Evolutionary conservation across 305 asterid species (phyloP), one percentile per base, ranked within the genome.

Genomic region (Fraxinus xanthoxyloides): DNA sequence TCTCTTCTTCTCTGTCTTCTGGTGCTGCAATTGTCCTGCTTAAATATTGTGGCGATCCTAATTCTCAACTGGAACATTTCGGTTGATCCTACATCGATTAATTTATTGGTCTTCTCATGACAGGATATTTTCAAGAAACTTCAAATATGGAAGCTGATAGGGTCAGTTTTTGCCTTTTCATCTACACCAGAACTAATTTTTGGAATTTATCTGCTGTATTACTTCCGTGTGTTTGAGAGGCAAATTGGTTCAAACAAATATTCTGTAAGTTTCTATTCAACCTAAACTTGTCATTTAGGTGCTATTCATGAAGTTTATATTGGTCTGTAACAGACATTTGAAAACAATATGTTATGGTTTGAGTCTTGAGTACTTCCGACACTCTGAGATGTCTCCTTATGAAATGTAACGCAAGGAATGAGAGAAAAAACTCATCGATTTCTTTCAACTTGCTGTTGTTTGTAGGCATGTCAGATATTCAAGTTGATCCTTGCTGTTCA

Each of bases 141-240:
- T 84, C 97, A 97, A 81, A 81, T 97, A 78, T 95, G 98, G 99
- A 97, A 93, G 92, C 95, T 97, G 87, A 82, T 97, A 81, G 91
- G 90, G 46, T 94, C 98, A 9, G 90, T 89, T 88, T 93, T 95
- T 79, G 93, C 98, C 83, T 97, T 97, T 85, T 90, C 98, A 63
- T 95, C 99, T 40, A 93, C 98, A 43, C 98, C 98, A 19, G 99
- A 97, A 85, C 94, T 97, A 59, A 51, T 97, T 69, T 97, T 97
- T 87, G 99, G 99, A 84, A 79, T 87, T 76, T 97, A 92, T 92
- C 93, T 97, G 79, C 89, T 97, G 78, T 97, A 97, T 89, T 97
- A 97, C 92, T 97, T 97, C 84, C 99, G 99, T 74, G 94, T 97
- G 81, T 97, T 97, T 85, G 99, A 97, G 93, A 91, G 99, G 86